A percentile compares a stretch with the other conserved stretches of the same genome.
phyloP scores from a whole-genome alignment of 2,329 filamentous ascomycete genomes.

The Fusarium avenaceum region DNA sequence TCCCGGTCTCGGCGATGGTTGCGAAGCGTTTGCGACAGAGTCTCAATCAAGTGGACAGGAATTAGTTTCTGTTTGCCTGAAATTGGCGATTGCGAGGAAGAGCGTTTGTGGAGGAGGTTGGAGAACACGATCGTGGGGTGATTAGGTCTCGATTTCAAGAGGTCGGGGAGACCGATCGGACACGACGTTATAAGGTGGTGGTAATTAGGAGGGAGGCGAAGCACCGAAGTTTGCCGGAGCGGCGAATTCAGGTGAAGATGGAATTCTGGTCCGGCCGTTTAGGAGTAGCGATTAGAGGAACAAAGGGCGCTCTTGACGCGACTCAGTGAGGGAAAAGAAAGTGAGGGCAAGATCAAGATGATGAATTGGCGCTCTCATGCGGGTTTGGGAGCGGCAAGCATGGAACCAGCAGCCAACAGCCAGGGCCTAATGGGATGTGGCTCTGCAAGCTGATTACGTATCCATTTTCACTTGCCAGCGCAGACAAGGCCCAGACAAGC shows the following conservation, averaged over 20 bases:
- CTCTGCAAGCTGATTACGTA: conserved; percentile 44
- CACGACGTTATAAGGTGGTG: conserved; percentile 28
- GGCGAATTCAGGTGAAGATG: conserved; percentile 14
- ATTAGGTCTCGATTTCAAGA: conserved; percentile 37
- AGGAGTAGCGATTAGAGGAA: conserved; percentile 19
- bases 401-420: neutral
- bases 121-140: conserved; percentile 43
- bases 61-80: conserved; percentile 21
- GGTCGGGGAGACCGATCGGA: conserved; percentile 44
- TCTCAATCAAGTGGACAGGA: conserved; percentile 14
- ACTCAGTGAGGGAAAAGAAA: conserved; percentile 22
- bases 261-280: conserved; percentile 5
- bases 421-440: conserved; percentile 40
- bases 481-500: conserved; percentile 25
- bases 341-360: conserved; percentile 37
- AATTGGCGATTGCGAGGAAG: conserved; percentile 25
- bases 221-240: conserved; percentile 13
- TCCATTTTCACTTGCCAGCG: conserved; percentile 40
- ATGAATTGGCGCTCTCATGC: conserved; percentile 42
- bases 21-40: conserved; percentile 31
- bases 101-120: conserved; percentile 41
- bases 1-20: conserved; percentile 26
- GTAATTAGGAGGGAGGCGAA: conserved; percentile 20
- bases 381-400: conserved; percentile 37
- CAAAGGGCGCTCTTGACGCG: conserved; percentile 31